Conservation (phyloP, 371 early-diverging fungal species). For the Nematocida major region DNA sequence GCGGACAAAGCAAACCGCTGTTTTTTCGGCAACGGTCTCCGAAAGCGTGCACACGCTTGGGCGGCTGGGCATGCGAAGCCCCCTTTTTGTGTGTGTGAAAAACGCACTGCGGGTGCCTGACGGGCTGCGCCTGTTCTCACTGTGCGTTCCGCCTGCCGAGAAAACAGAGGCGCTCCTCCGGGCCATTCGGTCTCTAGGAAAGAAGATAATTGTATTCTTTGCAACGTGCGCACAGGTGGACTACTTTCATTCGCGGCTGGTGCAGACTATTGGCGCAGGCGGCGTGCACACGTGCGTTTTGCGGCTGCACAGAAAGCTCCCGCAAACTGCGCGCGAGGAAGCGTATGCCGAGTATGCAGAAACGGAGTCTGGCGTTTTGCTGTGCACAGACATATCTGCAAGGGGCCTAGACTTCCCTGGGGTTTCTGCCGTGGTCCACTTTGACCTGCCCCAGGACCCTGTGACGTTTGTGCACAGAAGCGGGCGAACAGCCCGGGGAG, state of each 20-base stretch:
- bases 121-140: background rate
- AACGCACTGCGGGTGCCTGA: slow-evolving; percentile 15
- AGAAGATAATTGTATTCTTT: slow-evolving; percentile 48
- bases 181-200: background rate
- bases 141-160: background rate
- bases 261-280: slow-evolving; percentile 14
- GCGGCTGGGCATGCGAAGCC: slow-evolving; percentile 42
- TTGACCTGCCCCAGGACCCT: slow-evolving; percentile 68
- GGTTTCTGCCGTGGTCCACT: slow-evolving; percentile 56
- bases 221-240: slow-evolving; percentile 62
- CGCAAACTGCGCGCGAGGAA: slow-evolving; percentile 55
- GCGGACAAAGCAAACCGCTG: slow-evolving; percentile 24
- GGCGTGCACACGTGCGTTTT: background rate
- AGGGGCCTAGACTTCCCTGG: slow-evolving; percentile 63
- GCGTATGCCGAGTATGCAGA: slow-evolving; percentile 51
- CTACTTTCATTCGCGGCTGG: slow-evolving; percentile 65
- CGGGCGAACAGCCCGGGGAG: slow-evolving; percentile 87
- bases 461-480: slow-evolving; percentile 90
- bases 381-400: slow-evolving; percentile 62
- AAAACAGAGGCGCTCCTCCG: slow-evolving; percentile 6
- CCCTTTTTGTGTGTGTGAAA: slow-evolving; percentile 30
- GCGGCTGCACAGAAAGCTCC: slow-evolving; percentile 60
- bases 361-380: slow-evolving; percentile 37
- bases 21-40: slow-evolving; percentile 39
- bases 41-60: slow-evolving; percentile 19